A percentile compares a stretch with the other conserved stretches of the same genome.
These are phyloP conservation scores for Actinomucor elegans DNA, from an alignment of 371 early-diverging fungal species.

Conservation along the genomic window DNA sequence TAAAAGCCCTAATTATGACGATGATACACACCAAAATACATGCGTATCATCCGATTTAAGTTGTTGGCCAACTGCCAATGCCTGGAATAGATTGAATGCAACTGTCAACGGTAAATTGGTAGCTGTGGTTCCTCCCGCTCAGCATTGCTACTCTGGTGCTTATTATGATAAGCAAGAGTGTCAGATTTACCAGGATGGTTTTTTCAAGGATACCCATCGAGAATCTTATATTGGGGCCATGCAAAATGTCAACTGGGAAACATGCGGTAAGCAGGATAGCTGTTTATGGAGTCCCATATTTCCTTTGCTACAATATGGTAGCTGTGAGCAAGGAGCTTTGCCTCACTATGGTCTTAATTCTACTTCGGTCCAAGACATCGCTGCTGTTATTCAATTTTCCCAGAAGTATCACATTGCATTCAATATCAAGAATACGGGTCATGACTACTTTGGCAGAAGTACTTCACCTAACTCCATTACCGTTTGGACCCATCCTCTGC, in stretches of 20 bases:
- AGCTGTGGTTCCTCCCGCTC: slow-evolving; percentile 1
- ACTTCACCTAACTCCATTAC: slow-evolving; percentile 37
- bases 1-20: no score
- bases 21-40: no score
- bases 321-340: slow-evolving; percentile 10
- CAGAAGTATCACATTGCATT: slow-evolving; percentile 34
- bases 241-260: slow-evolving; percentile 15
- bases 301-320: neutral
- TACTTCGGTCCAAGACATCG: slow-evolving; percentile 19
- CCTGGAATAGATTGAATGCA: neutral
- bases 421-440: slow-evolving; percentile 52
- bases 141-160: neutral
- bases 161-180: neutral
- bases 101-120: slow-evolving; percentile 1
- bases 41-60: neutral
- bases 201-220: neutral
- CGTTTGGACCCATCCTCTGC: slow-evolving; percentile 42
- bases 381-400: slow-evolving; percentile 38
- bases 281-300: neutral
- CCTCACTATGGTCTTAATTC: slow-evolving; percentile 9
- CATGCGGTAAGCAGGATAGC: neutral
- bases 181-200: neutral
- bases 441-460: slow-evolving; percentile 42
- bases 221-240: slow-evolving; percentile 10
- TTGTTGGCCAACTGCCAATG: neutral